Evolutionary conservation across 345 rosid species (phyloP).

Genomic region (Salix viminalis): DNA sequence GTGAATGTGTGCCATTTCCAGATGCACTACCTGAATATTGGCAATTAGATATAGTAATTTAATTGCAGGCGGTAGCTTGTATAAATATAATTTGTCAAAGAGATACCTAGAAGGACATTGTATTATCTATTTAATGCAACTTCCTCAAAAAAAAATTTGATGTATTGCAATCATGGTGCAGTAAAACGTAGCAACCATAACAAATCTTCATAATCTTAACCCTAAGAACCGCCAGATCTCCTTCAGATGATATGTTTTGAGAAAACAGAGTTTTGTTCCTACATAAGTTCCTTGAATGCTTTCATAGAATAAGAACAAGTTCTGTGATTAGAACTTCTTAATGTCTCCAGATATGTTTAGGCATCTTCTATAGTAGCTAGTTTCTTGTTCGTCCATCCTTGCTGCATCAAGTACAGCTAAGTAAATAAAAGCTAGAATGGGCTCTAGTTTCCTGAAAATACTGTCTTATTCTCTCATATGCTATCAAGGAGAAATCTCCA

Average conservation of each 20-base stretch:
- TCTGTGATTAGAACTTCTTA: neutral
- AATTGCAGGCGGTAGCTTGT: neutral
- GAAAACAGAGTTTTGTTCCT: too few species aligned
- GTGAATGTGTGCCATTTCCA: slow-evolving; percentile 66
- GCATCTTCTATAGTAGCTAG: neutral
- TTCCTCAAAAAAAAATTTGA: too few species aligned
- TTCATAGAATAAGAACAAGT: too few species aligned
- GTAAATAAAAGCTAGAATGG: neutral
- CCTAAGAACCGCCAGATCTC: too few species aligned
- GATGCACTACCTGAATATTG: slow-evolving; percentile 54
- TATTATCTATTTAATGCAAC: neutral
- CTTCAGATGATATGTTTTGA: too few species aligned
- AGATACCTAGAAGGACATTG: neutral
- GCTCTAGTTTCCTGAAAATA: neutral
- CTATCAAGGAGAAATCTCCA: neutral
- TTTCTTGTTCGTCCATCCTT: neutral
- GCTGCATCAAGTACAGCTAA: neutral
- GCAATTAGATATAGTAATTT: neutral
- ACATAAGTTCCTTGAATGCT: too few species aligned
- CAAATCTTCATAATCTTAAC: too few species aligned
- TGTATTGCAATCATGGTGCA: too few species aligned
- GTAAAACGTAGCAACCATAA: too few species aligned
- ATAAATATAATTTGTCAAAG: neutral
- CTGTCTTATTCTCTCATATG: neutral
- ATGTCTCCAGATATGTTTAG: too few species aligned